Base-by-base conservation (phyloP, 1,139 yeast species). In the Pichia inconspicua region DNA sequence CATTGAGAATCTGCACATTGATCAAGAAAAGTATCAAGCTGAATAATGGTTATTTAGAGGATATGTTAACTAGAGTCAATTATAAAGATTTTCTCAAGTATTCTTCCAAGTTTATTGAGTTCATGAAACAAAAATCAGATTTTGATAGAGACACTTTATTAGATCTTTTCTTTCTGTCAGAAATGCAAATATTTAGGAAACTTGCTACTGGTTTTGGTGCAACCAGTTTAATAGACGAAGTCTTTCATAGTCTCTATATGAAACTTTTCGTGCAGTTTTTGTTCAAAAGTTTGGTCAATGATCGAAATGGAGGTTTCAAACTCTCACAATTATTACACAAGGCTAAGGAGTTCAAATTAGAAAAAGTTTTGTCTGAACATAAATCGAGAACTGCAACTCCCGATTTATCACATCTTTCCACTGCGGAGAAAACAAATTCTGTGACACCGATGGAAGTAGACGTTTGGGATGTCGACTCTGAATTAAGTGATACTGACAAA, bases 151-250 rank as follows among this genome's bases (percentile, higher is more conserved):
- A 61, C 4, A 68, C 70, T 11, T 64, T 68, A 44, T 61, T 70
- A 0, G 58, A 65, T 30, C 56, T 78, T 6, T 71, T 74, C 47
- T 66, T 77, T 40, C 62, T 85, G 25, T 70, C 69, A 53, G 81
- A 80, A 35, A 68, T 81, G 2, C 73, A 75, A 15, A 92, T 84
- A 47, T 72, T 85, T 60, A 75, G 87, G 53, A 77, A 84, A 50
- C 70, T 83, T 61, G 87, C 88, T 52, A 85, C 82, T 59, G 95
- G 95, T 0, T 83, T 82, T 62, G 92, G 90, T 0, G 82, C 95
- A 0, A 84, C 95, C 0, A 83, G 92, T 0, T 68, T 78, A 30
- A 76, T 85, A 38, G 96, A 87, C 61, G 95, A 87, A 56, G 75
- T 88, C 0, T 77, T 80, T 52, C 82, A 83, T 31, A 75, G 84